Evolutionary conservation across 169 alveolate genomes (phyloP).

Genomic region (Amoebophrya sp.): DNA sequence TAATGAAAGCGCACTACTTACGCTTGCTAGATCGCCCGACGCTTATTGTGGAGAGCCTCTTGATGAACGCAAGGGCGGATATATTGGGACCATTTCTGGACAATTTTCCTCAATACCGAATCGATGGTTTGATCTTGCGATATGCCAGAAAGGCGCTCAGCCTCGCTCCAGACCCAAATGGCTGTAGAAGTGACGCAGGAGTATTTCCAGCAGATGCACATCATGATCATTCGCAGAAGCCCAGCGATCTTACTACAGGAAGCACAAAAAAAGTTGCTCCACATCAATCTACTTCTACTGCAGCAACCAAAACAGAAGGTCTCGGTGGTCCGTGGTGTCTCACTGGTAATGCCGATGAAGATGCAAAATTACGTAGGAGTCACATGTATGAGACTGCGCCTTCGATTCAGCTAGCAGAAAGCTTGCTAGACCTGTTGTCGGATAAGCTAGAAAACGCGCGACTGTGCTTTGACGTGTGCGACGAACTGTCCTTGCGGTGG

Average conservation of each 20-base stretch:
- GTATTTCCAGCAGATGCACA: background rate
- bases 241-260: too few species aligned
- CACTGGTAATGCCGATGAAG: slow-evolving; percentile 30
- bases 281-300: background rate
- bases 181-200: background rate
- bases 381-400: slow-evolving; percentile 33
- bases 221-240: too few species aligned
- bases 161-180: slow-evolving; percentile 28
- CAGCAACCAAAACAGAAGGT: slow-evolving; percentile 29
- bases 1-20: slow-evolving; percentile 36
- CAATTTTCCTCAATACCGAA: slow-evolving; percentile 40
- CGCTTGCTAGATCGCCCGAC: slow-evolving; percentile 42
- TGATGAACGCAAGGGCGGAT: slow-evolving; percentile 41
- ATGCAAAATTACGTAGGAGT: slow-evolving; percentile 30
- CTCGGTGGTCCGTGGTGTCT: slow-evolving; percentile 48
- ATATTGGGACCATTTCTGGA: slow-evolving; percentile 36
- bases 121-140: slow-evolving; percentile 30
- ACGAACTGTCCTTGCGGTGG: slow-evolving; percentile 40
- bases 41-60: slow-evolving; percentile 42
- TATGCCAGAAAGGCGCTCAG: slow-evolving; percentile 45
- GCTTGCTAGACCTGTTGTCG: slow-evolving; percentile 37
- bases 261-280: background rate
- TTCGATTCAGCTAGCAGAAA: slow-evolving; percentile 36
- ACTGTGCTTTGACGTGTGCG: slow-evolving; percentile 41
- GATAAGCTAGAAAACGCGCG: slow-evolving; percentile 22